These are phyloP conservation scores for Cytospora chrysosperma DNA, from an alignment of 2,329 filamentous ascomycete species.

Conservation along the genomic window DNA sequence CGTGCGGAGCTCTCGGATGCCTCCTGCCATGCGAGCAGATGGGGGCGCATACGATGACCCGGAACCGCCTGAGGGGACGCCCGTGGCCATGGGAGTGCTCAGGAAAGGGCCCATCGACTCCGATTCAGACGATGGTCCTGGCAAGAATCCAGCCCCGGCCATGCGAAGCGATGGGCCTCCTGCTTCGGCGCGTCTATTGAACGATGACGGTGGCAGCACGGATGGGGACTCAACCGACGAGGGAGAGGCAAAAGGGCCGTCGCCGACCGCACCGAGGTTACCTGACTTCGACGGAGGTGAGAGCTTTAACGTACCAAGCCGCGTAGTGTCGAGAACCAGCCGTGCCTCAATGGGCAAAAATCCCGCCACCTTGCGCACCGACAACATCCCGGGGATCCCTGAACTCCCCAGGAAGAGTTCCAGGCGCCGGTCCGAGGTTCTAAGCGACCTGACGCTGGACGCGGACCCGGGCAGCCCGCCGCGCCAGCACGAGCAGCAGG, in stretches of 20 bases:
- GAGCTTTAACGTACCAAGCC: conserved; percentile 62
- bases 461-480: conserved; percentile 33
- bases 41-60: conserved; percentile 61
- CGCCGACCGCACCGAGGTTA: conserved; percentile 54
- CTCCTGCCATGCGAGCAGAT: conserved; percentile 65
- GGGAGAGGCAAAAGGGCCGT: conserved; percentile 40
- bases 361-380: conserved; percentile 23
- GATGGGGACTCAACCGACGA: conserved; percentile 46
- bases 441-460: conserved; percentile 29
- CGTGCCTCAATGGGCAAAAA: conserved; percentile 37
- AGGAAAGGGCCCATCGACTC: conserved; percentile 63
- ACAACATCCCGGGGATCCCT: conserved; percentile 42
- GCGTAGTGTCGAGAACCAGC: conserved; percentile 58
- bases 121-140: conserved; percentile 53
- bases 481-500: conserved; percentile 21
- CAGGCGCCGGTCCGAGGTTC: conserved; percentile 53
- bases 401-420: conserved; percentile 73
- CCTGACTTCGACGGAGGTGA: conserved; percentile 60
- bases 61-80: conserved; percentile 64
- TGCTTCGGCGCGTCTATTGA: conserved; percentile 40
- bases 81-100: conserved; percentile 61
- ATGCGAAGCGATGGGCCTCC: conserved; percentile 34
- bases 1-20: conserved; percentile 84
- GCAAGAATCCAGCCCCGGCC: conserved; percentile 33
- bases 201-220: conserved; percentile 46